Evolutionary conservation across 2,329 filamentous ascomycete species (phyloP), one percentile per base, ranked within the genome.

Genomic region (Stachybotrys echinatus): DNA sequence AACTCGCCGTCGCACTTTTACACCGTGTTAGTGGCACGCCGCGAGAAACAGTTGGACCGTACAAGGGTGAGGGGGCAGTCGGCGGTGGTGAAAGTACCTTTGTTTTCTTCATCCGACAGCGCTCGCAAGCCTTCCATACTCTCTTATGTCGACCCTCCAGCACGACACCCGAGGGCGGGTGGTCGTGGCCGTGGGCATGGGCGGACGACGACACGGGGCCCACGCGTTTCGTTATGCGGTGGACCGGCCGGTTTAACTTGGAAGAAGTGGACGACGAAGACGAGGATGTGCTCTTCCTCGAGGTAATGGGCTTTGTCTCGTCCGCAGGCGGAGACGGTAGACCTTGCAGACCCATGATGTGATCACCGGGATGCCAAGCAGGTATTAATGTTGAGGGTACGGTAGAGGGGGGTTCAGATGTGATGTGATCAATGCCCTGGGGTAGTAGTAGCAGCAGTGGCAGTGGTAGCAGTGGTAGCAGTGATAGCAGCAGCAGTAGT

Each of bases 41-140:
- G 6, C 5, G 10, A 10, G 3, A 5, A 34, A 14, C 27, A 5
- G 27, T 34, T 34, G n/a, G n/a, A n/a, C n/a, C n/a, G n/a, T n/a
- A n/a, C n/a, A n/a, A n/a, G n/a, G n/a, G n/a, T n/a, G n/a, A n/a
- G 31, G 23, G 21, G 51, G 23, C 47, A 37, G 14, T 42, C 45
- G 42, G 21, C 40, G 20, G 47, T 47, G n/a, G 53, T 45, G 21
- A 23, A 34, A 34, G 5, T 67, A 82, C 81, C 80, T 85, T 85
- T 48, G 82, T 85, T 72, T 85, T 85, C 74, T 85, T 85, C 80
- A 84, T 84, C 55, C 81, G 72, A 71, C 81, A 85, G 56, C 82
- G 71, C 66, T 85, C 81, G 55, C 82, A 85, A 18, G 82, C 82
- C 63, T 85, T 85, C 81, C 81, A 84, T 49, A 84, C 81, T 56